These are phyloP conservation scores for Hymenoscyphus salicellus DNA, from an alignment of 2,329 filamentous ascomycete species.

Conservation along the genomic window DNA sequence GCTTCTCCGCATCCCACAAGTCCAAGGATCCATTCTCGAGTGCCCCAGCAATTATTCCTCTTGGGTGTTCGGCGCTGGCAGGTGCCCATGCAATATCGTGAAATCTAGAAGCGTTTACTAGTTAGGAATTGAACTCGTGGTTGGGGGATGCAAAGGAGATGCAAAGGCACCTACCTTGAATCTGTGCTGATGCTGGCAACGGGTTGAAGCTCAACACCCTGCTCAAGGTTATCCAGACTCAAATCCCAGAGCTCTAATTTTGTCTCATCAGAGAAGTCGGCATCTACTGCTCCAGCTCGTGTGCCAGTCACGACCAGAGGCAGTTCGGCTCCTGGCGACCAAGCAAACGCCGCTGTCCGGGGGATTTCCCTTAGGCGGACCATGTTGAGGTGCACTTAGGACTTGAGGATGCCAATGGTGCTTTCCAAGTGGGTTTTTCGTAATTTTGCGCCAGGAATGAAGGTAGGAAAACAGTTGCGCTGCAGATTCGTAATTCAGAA, in stretches of 20 bases:
- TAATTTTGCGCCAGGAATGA: conserved; percentile 9
- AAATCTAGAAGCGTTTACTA: conserved; percentile 58
- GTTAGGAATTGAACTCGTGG: neutral
- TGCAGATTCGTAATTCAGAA: conserved; percentile 19
- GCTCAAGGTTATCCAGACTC: conserved; percentile 70
- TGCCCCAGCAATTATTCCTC: conserved; percentile 90
- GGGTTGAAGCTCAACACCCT: conserved; percentile 80
- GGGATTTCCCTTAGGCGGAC: conserved; percentile 95
- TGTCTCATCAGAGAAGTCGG: conserved; percentile 96
- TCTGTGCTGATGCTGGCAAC: conserved; percentile 81
- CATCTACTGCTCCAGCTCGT: conserved; percentile 89
- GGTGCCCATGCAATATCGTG: conserved; percentile 95
- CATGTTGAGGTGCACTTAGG: conserved; percentile 52
- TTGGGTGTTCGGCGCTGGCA: conserved; percentile 71
- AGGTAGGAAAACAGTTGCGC: conserved; percentile 6
- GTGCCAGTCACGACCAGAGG: conserved; percentile 91
- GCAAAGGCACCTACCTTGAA: conserved; percentile 64
- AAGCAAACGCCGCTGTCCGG: conserved; percentile 94
- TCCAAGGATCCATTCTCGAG: conserved; percentile 92
- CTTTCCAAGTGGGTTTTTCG: conserved; percentile 10
- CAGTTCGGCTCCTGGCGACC: conserved; percentile 77
- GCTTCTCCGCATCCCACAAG: conserved; percentile 82
- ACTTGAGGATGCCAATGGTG: conserved; percentile 12
- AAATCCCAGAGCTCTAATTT: conserved; percentile 97
- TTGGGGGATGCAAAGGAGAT: neutral